phyloP scores from a whole-genome alignment of 2,329 filamentous ascomycete genomes.

The Calonectria fujianensis region DNA sequence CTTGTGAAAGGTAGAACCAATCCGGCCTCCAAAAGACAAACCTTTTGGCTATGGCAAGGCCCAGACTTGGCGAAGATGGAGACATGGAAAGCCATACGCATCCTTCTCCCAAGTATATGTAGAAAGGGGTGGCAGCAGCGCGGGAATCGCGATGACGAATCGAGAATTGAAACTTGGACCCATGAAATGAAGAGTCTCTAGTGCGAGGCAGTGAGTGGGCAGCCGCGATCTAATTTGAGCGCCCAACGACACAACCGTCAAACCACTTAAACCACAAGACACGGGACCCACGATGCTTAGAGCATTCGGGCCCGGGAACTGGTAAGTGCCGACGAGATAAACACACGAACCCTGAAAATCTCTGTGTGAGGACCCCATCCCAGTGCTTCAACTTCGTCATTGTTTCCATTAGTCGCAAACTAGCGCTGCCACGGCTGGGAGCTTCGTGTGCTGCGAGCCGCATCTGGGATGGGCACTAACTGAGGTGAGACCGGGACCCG shows the following conservation, averaged over 20 bases:
- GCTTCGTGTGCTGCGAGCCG: conserved; percentile 52
- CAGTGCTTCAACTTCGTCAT: conserved; percentile 54
- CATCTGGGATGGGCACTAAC: conserved; percentile 51
- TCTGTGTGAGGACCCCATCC: conserved; percentile 39
- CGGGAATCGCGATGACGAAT: background rate
- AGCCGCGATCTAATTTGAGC: conserved; percentile 2
- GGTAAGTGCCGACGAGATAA: conserved; percentile 6
- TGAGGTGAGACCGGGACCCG: conserved; percentile 43
- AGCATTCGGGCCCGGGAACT: conserved; percentile 18
- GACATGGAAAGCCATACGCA: background rate
- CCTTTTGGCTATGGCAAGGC: background rate
- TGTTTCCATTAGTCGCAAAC: conserved; percentile 49
- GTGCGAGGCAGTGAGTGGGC: background rate
- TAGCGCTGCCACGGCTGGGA: conserved; percentile 50
- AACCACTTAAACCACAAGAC: conserved; percentile 2
- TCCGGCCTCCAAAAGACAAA: background rate
- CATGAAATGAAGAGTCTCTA: conserved; percentile 11
- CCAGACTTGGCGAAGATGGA: background rate
- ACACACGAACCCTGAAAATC: conserved; percentile 33
- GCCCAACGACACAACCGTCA: conserved; percentile 26
- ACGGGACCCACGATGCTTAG: conserved; percentile 19
- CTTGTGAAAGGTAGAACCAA: background rate
- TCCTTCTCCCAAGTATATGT: background rate
- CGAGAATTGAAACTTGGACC: background rate
- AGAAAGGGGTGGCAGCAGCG: background rate